Evolutionary conservation across 1,139 yeast species (phyloP).

Genomic region (Candida glucosophila): DNA sequence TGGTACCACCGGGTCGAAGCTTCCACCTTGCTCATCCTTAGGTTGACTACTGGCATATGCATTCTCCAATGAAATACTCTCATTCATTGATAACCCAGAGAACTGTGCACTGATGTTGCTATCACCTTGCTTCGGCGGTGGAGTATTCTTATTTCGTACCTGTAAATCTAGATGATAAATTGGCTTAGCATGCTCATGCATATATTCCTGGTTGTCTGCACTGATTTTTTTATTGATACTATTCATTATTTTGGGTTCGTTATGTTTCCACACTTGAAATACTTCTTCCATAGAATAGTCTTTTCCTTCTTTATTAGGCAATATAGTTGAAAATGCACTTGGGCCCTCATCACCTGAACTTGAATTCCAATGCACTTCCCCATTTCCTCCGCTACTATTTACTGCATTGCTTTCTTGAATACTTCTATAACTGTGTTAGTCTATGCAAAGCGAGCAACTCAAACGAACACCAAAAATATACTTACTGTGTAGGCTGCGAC

Average conservation of each 20-base stretch:
- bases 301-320: slow-evolving; percentile 29
- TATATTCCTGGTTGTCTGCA: slow-evolving; percentile 21
- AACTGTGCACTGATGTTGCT: background rate
- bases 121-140: slow-evolving; percentile 2
- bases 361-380: slow-evolving; percentile 1
- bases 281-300: slow-evolving; percentile 45
- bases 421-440: background rate
- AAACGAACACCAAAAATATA: no score
- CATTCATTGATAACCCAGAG: background rate
- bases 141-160: slow-evolving; percentile 1
- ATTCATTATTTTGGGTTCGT: slow-evolving; percentile 27
- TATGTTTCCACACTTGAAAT: slow-evolving; percentile 42
- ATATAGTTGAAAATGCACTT: slow-evolving; percentile 14
- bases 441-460: no score
- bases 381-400: background rate
- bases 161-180: slow-evolving; percentile 31
- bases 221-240: slow-evolving; percentile 7
- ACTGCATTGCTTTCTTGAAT: background rate
- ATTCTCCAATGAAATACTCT: background rate
- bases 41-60: no score
- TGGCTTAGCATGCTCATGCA: slow-evolving; percentile 20
- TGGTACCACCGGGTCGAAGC: slow-evolving; percentile 1
- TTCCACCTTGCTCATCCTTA: slow-evolving; percentile 1
- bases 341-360: background rate
- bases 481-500: no score